Evolutionary conservation across 306 rosid species (phyloP), one percentile per base, ranked within the genome.

Genomic region (Dryas alaskensis): DNA sequence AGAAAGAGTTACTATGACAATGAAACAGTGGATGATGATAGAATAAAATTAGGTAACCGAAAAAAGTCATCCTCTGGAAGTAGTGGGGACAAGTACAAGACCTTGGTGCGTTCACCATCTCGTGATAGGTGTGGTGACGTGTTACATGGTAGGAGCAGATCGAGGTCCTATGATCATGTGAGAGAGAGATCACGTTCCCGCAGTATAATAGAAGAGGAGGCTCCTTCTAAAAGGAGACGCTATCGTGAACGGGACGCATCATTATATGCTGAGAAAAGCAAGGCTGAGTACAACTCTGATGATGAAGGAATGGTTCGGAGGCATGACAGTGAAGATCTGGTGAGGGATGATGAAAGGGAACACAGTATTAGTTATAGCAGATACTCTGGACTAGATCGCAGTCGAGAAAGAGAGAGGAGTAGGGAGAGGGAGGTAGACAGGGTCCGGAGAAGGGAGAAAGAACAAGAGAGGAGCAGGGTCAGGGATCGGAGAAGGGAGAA

Each of bases 191-290:
- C 97, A 69, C 79, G 70, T 62, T 86, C 95, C 51, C 83, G 65
- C 31, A 82, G 89, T 80, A 78, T 81, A 10, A 65, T 75, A 65
- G 98, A 94, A 31, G 97, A 88, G 71, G 87, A 87, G 84, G 77
- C 76, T 47, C 80, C 73, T 60, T 81, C 78, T 8, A 94, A 76
- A 81, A 82, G 83, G 70, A 82, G 87, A 65, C 66, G 63, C 73
- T 74, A 74, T 69, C 68, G 22, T 63, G 89, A 81, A 47, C 58
- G 14, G 49, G 93, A 74, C 25, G 53, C 61, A 61, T 63, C 47
- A 54, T 10, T 60, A 11, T 65, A 75, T 77, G 77, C 68, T 67
- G 84, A 79, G 49, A 86, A 81, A 76, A 71, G 79, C 12, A 85
- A 75, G 77, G 66, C 62, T 53, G 79, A 55, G 2, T 65, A 73